Percentiles rank a stretch among this genome's conserved stretches.
phyloP scores from a whole-genome alignment of 192 early-diverging fungal species.

The Geranomyces michiganensis region DNA sequence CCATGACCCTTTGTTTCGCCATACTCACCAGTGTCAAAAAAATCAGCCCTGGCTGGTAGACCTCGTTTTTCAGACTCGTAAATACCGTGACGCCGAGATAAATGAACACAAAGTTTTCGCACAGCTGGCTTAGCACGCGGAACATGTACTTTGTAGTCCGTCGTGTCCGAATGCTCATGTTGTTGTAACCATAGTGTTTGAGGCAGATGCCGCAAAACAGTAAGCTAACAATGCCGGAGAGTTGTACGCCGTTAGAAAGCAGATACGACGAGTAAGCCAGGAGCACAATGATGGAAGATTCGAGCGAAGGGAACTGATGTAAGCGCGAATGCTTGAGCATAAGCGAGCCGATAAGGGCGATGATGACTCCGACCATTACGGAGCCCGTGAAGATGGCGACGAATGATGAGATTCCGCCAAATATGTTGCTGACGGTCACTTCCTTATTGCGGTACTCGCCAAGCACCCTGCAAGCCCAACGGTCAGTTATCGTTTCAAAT shows the following conservation, averaged over 20 bases:
- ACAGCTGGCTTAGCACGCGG: constrained; percentile 86
- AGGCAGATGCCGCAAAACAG: constrained; percentile 90
- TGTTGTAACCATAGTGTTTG: constrained; percentile 93
- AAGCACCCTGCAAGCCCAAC: constrained; percentile 52
- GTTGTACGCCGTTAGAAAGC: constrained; percentile 81
- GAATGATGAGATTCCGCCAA: constrained; percentile 64
- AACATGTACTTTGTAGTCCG: constrained; percentile 90
- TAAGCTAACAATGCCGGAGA: constrained; percentile 93
- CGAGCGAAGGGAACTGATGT: constrained; percentile 80
- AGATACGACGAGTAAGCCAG: constrained; percentile 93
- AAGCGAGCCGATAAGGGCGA: constrained; percentile 77
- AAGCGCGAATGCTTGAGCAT: constrained; percentile 88
- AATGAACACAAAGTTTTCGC: constrained; percentile 98
- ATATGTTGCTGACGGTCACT: constrained; percentile 43
- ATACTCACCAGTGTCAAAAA: constrained; percentile 44
- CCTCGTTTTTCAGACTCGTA: constrained; percentile 59
- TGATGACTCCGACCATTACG: constrained; percentile 77
- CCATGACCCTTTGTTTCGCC: too few species aligned
- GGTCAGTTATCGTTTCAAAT: too few species aligned
- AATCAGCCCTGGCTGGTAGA: constrained; percentile 39
- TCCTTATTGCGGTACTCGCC: constrained; percentile 75
- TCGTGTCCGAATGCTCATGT: constrained; percentile 77
- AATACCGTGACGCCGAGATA: constrained; percentile 94
- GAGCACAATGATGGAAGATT: constrained; percentile 83
- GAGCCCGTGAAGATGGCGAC: constrained; percentile 83